These are phyloP conservation scores for Ormosia emarginata DNA, from an alignment of 306 rosid species.

Conservation along the genomic window DNA sequence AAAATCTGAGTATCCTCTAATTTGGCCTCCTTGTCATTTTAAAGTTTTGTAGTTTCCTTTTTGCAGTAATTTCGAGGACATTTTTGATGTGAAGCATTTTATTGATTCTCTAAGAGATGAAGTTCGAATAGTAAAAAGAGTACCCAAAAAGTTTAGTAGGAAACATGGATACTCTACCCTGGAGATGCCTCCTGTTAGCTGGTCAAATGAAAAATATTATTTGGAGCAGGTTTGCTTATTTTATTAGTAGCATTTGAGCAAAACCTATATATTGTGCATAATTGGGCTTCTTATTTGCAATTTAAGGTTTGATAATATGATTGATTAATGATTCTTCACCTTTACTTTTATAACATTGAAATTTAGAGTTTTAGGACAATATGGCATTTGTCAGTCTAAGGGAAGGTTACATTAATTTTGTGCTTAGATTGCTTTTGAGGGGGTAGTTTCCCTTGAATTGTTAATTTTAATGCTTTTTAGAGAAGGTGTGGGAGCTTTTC, in stretches of 20 bases:
- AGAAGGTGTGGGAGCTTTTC: neutral
- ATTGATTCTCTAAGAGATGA: conserved; percentile 84
- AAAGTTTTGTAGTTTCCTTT: conserved; percentile 21
- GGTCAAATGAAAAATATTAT: conserved; percentile 89
- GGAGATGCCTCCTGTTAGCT: conserved; percentile 96
- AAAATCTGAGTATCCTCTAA: conserved; percentile 8
- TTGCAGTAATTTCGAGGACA: conserved; percentile 92
- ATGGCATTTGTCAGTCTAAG: neutral
- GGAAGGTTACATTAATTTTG: neutral
- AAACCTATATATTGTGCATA: neutral
- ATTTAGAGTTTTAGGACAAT: neutral
- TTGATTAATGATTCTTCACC: conserved; percentile 1
- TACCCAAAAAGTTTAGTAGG: conserved; percentile 70
- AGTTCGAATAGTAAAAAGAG: conserved; percentile 84
- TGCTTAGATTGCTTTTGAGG: neutral
- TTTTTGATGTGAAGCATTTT: conserved; percentile 89
- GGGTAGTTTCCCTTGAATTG: neutral
- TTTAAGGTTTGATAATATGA: conserved; percentile 14
- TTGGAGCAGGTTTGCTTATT: conserved; percentile 69
- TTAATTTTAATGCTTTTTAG: neutral
- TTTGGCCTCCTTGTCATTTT: conserved; percentile 21
- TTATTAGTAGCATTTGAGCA: neutral
- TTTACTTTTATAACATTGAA: neutral
- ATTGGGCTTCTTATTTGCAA: neutral
- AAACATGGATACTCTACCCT: conserved; percentile 54